These are phyloP conservation scores for Ormosia emarginata DNA, from an alignment of 306 rosid species.

Conservation along the genomic window DNA sequence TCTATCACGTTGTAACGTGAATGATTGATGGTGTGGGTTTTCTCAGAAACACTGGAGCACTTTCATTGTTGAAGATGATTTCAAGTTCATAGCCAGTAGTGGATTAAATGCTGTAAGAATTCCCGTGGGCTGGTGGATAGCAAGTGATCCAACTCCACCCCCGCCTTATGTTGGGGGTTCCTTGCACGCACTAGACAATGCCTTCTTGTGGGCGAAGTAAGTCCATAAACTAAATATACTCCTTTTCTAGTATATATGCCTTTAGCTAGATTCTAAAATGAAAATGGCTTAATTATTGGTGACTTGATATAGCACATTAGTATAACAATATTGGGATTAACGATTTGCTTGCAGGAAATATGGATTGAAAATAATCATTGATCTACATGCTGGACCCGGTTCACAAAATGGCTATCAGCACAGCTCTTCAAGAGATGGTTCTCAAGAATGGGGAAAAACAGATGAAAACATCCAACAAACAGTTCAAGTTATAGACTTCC, in stretches of 20 bases:
- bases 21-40: not conserved
- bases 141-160: conserved; percentile 74
- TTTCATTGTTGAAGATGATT: conserved; percentile 66
- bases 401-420: conserved; percentile 74
- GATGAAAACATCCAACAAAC: conserved; percentile 58
- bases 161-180: conserved; percentile 77
- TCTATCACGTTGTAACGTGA: not conserved
- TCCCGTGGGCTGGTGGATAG: conserved; percentile 93
- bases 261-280: not conserved
- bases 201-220: conserved; percentile 76
- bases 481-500: conserved; percentile 60
- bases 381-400: conserved; percentile 82
- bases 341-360: conserved; percentile 45
- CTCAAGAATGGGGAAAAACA: conserved; percentile 66
- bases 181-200: conserved; percentile 58
- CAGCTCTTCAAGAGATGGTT: conserved; percentile 66
- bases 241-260: not conserved
- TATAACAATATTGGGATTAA: not conserved
- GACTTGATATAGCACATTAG: not conserved
- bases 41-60: conserved; percentile 70
- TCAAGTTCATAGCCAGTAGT: conserved; percentile 49
- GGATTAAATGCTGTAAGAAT: conserved; percentile 73
- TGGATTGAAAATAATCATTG: conserved; percentile 62
- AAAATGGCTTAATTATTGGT: not conserved
- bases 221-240: not conserved